Evolutionary conservation across 345 rosid genomes (phyloP).

Genomic region (Gossypium herbaceum): DNA sequence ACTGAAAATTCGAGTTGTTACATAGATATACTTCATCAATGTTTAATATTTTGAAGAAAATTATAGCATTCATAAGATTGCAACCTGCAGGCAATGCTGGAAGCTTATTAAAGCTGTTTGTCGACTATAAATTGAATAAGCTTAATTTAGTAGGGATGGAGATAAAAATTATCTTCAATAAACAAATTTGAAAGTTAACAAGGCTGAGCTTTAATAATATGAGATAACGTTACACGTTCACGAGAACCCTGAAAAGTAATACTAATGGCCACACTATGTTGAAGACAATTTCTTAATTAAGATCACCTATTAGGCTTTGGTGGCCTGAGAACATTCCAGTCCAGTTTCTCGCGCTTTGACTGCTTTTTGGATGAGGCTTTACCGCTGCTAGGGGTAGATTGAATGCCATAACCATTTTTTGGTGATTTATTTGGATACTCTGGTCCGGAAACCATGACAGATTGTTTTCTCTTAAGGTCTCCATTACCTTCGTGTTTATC

Average conservation of each 20-base stretch:
- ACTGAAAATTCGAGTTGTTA: fast-evolving
- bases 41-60: no score
- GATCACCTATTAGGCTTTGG: conserved; percentile 39
- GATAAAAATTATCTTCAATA: background rate
- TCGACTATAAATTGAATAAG: no score
- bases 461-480: conserved; percentile 75
- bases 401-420: conserved; percentile 30
- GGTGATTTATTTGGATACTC: conserved; percentile 44
- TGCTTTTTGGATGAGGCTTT: conserved; percentile 43
- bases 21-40: no score
- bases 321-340: conserved; percentile 70
- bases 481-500: conserved; percentile 35
- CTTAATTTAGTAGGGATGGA: no score
- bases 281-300: conserved; percentile 11
- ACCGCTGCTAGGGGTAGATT: conserved; percentile 36
- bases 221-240: background rate
- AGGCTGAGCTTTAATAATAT: background rate
- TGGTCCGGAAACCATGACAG: conserved; percentile 36
- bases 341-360: conserved; percentile 53
- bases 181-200: background rate
- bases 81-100: no score
- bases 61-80: no score
- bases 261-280: background rate
- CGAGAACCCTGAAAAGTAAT: conserved; percentile 28
- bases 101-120: no score